Percentiles rank a stretch among this genome's conserved stretches.
phyloP scores from a whole-genome alignment of 805 yeast species.

The Groenewaldozyma tartarivorans region DNA sequence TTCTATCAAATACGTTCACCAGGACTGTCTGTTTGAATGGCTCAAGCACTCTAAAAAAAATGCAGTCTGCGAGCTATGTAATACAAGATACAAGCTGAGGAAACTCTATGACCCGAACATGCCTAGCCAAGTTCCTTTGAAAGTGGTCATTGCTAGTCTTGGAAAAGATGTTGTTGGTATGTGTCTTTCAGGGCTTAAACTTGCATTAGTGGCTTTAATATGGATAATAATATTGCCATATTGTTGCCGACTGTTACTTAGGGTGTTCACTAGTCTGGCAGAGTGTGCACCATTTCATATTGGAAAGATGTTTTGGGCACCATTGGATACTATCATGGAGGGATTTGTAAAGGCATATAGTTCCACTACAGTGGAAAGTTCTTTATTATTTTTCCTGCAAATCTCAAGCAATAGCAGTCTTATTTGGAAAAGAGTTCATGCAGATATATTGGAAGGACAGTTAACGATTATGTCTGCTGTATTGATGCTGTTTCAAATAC shows the following conservation, averaged over 20 bases:
- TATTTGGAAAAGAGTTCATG: constrained; percentile 4
- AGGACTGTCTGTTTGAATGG: constrained; percentile 88
- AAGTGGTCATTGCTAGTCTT: constrained; percentile 36
- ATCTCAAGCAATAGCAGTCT: no score
- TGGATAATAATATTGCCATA: constrained; percentile 13
- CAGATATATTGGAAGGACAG: constrained; percentile 23
- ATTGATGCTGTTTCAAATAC: constrained; percentile 29
- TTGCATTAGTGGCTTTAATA: constrained; percentile 13
- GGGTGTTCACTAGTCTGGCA: constrained; percentile 15
- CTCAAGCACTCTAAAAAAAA: constrained; percentile 54
- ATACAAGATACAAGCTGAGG: constrained; percentile 57
- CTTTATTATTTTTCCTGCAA: no score
- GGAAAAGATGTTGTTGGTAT: constrained; percentile 14
- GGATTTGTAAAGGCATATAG: neutral
- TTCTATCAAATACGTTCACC: constrained; percentile 85
- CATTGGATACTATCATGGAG: neutral
- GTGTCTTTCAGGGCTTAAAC: constrained; percentile 14
- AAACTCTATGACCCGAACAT: constrained; percentile 54
- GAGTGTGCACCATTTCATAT: constrained; percentile 13
- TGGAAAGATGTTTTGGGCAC: neutral
- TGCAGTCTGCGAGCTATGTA: constrained; percentile 80
- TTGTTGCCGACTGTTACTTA: neutral
- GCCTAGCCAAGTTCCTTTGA: constrained; percentile 54
- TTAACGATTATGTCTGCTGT: constrained; percentile 17
- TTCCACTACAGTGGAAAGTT: neutral